These are phyloP conservation scores for Penicillium taxi DNA, from an alignment of 495 filamentous ascomycete species.

Conservation along the genomic window DNA sequence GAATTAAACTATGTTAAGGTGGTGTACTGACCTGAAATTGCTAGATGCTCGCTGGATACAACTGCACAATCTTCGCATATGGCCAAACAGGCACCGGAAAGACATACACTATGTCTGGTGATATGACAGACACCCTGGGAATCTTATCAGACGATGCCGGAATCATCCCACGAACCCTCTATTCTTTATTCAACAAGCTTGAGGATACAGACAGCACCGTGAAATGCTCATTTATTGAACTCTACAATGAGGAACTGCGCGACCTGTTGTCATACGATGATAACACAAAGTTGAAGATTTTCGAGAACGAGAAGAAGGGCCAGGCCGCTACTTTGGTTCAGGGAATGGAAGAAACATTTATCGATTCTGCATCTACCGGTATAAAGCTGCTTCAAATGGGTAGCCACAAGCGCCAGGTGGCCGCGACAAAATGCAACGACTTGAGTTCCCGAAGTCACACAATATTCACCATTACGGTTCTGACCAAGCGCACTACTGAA, in stretches of 20 bases:
- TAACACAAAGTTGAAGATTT: slow-evolving; percentile 83
- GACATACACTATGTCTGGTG: slow-evolving; percentile 98
- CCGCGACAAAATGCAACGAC: slow-evolving; percentile 97
- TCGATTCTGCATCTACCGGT: slow-evolving; percentile 74
- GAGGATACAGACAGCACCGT: slow-evolving; percentile 82
- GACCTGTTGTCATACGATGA: slow-evolving; percentile 81
- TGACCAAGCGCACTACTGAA: slow-evolving; percentile 71
- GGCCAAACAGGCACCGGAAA: slow-evolving; percentile 97
- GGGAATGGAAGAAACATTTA: slow-evolving; percentile 94
- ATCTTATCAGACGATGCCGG: slow-evolving; percentile 85
- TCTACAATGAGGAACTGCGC: slow-evolving; percentile 95
- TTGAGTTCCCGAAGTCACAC: slow-evolving; percentile 93
- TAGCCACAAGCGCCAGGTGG: slow-evolving; percentile 89
- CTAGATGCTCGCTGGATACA: slow-evolving; percentile 92
- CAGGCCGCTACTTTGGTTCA: slow-evolving; percentile 74
- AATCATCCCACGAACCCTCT: slow-evolving; percentile 84
- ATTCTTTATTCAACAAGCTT: slow-evolving; percentile 77
- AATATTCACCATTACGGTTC: slow-evolving; percentile 88
- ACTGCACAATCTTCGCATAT: slow-evolving; percentile 98
- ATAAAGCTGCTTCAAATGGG: slow-evolving; percentile 84
- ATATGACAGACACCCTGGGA: slow-evolving; percentile 81
- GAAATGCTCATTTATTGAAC: slow-evolving; percentile 96
- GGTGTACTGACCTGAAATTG: not conserved
- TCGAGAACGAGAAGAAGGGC: slow-evolving; percentile 83
- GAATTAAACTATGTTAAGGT: not conserved